Evolutionary conservation across 2,329 filamentous ascomycete genomes (phyloP), one percentile per base, ranked within the genome.

Genomic region (Dactylellina cionopaga): DNA sequence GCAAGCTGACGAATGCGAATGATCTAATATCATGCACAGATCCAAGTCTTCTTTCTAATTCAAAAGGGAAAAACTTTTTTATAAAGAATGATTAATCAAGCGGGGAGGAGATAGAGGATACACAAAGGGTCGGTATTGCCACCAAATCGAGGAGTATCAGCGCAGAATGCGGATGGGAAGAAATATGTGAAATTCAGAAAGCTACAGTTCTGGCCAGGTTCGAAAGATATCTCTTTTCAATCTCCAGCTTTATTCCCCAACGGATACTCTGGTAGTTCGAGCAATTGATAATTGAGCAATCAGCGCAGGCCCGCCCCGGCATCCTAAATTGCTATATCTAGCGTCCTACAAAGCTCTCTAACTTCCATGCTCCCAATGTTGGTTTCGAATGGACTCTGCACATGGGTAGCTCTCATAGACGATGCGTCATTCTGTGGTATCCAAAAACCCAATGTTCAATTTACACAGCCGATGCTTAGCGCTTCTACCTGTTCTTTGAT

Each of bases 401-500:
- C 44, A 63, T 43, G 58, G 46, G 58, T 25, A 13, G 15, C 33
- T 24, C 11, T 63, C 56, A 52, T 41, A 49, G 49, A 33, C 58
- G 25, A 59, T 64, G 59, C 68, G 68, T 60, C 68, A 72, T 41
- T 35, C 37, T 44, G 27, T 43, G 25, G 47, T 39, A 22, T 39
- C 43, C 35, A 49, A 65, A 64, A 59, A 27, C 49, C 46, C 59
- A 60, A 51, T 31, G 15, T 55, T n/a, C n/a, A n/a, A n/a, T n/a
- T 65, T 19, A 64, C 68, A 65, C 66, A 72, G 59, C 66, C 66
- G 52, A 64, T 44, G 52, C 59, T 60, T 72, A 65, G 68, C 68
- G 68, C 59, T 72, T 72, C 68, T 72, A 65, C 68, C 68, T 72
- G 59, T 60, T 47, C 17, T 22, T 22, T 33, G 33, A 49, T 22